phyloP scores from a whole-genome alignment of 2,329 filamentous ascomycete genomes.

The Calonectria naviculata region DNA sequence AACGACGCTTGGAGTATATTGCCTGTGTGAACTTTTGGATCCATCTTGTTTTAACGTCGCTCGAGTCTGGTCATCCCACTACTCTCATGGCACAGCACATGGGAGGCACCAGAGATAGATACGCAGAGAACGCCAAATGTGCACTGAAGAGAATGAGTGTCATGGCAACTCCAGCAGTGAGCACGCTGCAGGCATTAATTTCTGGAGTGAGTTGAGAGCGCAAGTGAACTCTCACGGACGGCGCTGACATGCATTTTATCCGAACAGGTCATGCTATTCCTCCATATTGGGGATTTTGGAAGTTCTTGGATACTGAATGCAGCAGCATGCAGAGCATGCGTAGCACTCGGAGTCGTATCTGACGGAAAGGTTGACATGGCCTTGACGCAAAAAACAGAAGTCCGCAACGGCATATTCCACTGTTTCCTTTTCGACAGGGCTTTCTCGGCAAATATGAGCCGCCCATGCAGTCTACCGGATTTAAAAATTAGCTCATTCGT shows the following conservation, averaged over 20 bases:
- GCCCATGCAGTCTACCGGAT: neutral
- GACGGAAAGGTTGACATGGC: neutral
- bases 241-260: neutral
- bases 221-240: too few species aligned
- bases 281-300: neutral
- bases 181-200: neutral
- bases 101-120: neutral
- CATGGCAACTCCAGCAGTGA: neutral
- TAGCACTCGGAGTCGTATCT: neutral
- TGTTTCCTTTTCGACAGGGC: slow-evolving; percentile 9
- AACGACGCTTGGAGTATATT: slow-evolving; percentile 2
- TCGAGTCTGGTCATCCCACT: slow-evolving; percentile 1
- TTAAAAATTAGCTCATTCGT: neutral
- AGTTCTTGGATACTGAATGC: slow-evolving; percentile 8
- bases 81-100: neutral
- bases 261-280: slow-evolving; percentile 2
- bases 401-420: neutral
- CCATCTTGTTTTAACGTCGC: neutral
- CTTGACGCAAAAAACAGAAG: neutral
- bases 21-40: slow-evolving; percentile 7
- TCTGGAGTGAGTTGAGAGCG: neutral
- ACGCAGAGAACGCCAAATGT: neutral
- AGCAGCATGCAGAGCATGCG: neutral
- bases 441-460: slow-evolving; percentile 3
- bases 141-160: neutral